A percentile compares a stretch with the other conserved stretches of the same genome.
Conservation (phyloP, 2,329 filamentous ascomycete genomes). For the Clonostachys rhizophaga region DNA sequence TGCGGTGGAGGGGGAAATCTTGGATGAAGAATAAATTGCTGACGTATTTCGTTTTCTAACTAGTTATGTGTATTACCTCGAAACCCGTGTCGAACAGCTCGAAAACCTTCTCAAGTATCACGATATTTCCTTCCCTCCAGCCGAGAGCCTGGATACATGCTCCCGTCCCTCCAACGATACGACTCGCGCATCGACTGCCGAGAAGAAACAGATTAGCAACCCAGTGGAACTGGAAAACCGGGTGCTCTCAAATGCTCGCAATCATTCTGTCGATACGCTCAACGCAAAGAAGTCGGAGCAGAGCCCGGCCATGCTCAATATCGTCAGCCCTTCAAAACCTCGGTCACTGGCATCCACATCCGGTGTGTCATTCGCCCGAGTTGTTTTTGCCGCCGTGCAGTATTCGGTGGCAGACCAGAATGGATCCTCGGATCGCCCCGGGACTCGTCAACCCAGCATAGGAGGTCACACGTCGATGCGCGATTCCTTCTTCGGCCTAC, state of each 20-base stretch:
- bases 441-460: slow-evolving; percentile 11
- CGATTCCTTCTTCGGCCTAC: slow-evolving; percentile 95
- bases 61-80: slow-evolving; percentile 92
- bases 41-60: slow-evolving; percentile 4
- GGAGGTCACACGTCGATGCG: slow-evolving; percentile 72
- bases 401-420: slow-evolving; percentile 59
- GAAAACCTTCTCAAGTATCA: slow-evolving; percentile 70
- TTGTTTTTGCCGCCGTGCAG: slow-evolving; percentile 92
- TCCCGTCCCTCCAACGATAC: slow-evolving; percentile 23
- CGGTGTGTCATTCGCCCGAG: slow-evolving; percentile 88
- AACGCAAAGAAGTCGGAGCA: slow-evolving; percentile 22
- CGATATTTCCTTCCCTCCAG: slow-evolving; percentile 66
- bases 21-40: slow-evolving; percentile 7
- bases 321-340: slow-evolving; percentile 73
- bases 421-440: slow-evolving; percentile 25
- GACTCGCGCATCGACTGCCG: not conserved
- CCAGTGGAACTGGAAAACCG: not conserved
- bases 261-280: slow-evolving; percentile 21
- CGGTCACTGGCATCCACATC: slow-evolving; percentile 81
- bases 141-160: slow-evolving; percentile 63
- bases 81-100: slow-evolving; percentile 78
- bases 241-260: slow-evolving; percentile 13
- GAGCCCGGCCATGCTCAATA: slow-evolving; percentile 59
- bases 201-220: not conserved
- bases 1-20: not conserved